These are phyloP conservation scores for Ophiocordyceps camponoti-leonardi DNA, from an alignment of 2,329 filamentous ascomycete genomes.

Conservation along the genomic window DNA sequence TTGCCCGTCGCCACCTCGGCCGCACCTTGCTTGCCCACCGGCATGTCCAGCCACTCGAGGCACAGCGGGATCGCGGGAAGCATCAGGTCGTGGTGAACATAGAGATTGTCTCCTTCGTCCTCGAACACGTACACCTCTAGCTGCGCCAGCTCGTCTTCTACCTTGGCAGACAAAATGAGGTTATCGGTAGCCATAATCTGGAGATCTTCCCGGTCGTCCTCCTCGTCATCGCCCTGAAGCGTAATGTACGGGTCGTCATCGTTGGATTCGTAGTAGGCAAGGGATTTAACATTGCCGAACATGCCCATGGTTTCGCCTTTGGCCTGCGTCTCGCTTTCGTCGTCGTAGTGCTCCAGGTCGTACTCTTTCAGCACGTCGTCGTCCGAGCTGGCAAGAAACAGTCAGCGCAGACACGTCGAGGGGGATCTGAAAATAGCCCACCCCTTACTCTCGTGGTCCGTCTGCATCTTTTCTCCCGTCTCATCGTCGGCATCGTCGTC, in stretches of 20 bases:
- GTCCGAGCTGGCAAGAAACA: slow-evolving; percentile 27
- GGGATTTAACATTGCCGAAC: slow-evolving; percentile 86
- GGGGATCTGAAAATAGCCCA: not conserved
- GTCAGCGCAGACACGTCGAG: slow-evolving; percentile 4
- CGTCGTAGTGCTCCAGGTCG: slow-evolving; percentile 89
- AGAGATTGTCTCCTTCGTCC: slow-evolving; percentile 86
- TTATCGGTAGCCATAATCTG: slow-evolving; percentile 91
- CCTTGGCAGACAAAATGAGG: slow-evolving; percentile 75
- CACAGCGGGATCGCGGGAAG: slow-evolving; percentile 89
- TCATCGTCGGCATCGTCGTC: slow-evolving; percentile 13
- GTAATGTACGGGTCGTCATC: slow-evolving; percentile 96
- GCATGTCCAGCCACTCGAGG: slow-evolving; percentile 87
- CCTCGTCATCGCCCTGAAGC: slow-evolving; percentile 46
- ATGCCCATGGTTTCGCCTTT: slow-evolving; percentile 62
- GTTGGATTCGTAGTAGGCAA: slow-evolving; percentile 88
- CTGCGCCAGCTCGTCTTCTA: slow-evolving; percentile 94
- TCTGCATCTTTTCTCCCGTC: slow-evolving; percentile 18
- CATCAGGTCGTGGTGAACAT: slow-evolving; percentile 99
- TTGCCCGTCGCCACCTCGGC: slow-evolving; percentile 58
- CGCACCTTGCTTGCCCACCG: slow-evolving; percentile 54
- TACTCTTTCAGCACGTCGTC: slow-evolving; percentile 93
- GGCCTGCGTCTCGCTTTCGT: slow-evolving; percentile 42
- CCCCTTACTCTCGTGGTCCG: slow-evolving; percentile 1
- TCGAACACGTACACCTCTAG: slow-evolving; percentile 97
- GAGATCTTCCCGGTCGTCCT: slow-evolving; percentile 79